These are phyloP conservation scores for Umbelopsis sp. DNA, from an alignment of 192 early-diverging fungal genomes.

Conservation along the genomic window DNA sequence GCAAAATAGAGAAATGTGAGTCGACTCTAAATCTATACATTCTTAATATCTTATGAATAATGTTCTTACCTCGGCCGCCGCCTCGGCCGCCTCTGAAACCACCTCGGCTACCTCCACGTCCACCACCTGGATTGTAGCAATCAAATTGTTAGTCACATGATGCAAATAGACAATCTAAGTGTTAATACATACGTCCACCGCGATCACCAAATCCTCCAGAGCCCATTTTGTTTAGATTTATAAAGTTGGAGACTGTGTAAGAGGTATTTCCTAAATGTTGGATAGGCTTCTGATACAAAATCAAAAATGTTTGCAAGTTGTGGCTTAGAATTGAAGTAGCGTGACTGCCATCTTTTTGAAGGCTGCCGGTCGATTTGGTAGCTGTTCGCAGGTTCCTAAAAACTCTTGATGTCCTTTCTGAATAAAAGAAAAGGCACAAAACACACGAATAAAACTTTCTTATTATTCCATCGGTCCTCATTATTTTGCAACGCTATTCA, in stretches of 20 bases:
- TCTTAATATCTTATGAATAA: background rate
- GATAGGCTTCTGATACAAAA: slow-evolving; percentile 17
- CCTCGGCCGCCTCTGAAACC: slow-evolving; percentile 26
- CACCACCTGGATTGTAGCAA: slow-evolving; percentile 4
- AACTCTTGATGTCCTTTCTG: too few relatives aligned
- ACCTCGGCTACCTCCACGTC: slow-evolving; percentile 12
- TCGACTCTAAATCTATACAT: background rate
- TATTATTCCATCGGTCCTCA: too few relatives aligned
- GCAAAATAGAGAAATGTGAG: background rate
- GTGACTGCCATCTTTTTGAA: background rate
- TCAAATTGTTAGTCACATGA: background rate
- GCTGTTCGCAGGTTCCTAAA: too few relatives aligned
- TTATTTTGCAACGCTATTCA: too few relatives aligned
- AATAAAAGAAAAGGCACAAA: too few relatives aligned
- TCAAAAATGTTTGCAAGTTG: slow-evolving; percentile 15
- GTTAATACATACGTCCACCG: slow-evolving; percentile 20
- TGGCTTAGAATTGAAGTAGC: slow-evolving; percentile 3
- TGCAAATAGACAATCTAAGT: background rate
- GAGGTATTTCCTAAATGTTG: slow-evolving; percentile 1
- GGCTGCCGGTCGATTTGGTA: too few relatives aligned
- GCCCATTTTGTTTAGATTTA: slow-evolving; percentile 30
- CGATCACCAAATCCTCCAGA: slow-evolving; percentile 35
- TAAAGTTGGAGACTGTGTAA: slow-evolving; percentile 12
- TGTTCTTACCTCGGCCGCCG: slow-evolving; percentile 18
- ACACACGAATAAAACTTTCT: too few relatives aligned